Base-by-base conservation (phyloP, 176 grass and related monocot species). In the Aegilops speltoides region DNA sequence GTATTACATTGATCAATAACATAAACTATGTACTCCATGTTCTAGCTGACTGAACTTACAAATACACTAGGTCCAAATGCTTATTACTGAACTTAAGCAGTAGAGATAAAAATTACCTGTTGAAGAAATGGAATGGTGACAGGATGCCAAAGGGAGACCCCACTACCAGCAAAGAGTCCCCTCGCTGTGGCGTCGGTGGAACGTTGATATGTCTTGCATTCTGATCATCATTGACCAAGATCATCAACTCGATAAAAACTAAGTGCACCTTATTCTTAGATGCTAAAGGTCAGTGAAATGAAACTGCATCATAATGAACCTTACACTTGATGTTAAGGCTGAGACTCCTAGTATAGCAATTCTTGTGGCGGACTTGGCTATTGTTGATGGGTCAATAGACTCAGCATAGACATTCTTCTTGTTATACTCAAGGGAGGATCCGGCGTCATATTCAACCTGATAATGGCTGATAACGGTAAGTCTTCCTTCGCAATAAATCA, bases 101-200 rank as follows among this genome's bases (percentile, higher is more conserved):
- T 67, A 83, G 48, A 72, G 71, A 81, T 29, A 23, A 73, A 63
- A 82, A 29, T 52, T 87, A 98, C 96, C 96, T 95, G 79, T 98
- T 98, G 70, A 95, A 91, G 86, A 98, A 98, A 90, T 98, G 96
- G 41, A 89, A 89, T 6, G 91, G 88, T 52, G 96, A 95, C 87
- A 98, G 57, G 82, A 93, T 68, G 48, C 93, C 96, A 77, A 98
- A 98, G 78, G 91, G 96, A 87, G 91, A 98, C 69, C 96, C 96
- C 69, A 91, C 80, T 81, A 94, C 74, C 82, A 95, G 69, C 88
- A 98, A 79, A 71, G 81, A 68, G 86, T 98, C 91, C 64, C 93
- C 93, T 89, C 89, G 91, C 71, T 89, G 83, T 79, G 91, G 87
- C 60, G 56, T 48, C 48, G 40, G 48, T 86, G 96, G 94, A 83